A percentile compares a stretch with the other conserved stretches of the same genome.
Evolutionary conservation across 176 grass and related monocot species (phyloP).

Genomic region (Leersia perrieri): DNA sequence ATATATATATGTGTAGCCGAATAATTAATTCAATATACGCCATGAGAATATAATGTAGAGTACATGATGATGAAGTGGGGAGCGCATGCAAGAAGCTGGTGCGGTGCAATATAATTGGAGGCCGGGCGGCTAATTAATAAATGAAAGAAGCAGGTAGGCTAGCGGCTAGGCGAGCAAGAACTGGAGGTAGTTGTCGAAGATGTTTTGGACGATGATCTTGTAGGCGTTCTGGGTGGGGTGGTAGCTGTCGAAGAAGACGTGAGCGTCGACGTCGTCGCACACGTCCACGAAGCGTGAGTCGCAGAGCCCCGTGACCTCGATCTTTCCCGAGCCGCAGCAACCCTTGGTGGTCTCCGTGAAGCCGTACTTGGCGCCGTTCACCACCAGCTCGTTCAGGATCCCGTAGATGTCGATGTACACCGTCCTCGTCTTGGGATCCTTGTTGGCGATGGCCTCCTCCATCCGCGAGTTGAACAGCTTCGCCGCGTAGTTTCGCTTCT

Average conservation of each 20-base stretch:
- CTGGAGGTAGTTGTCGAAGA: constrained; percentile 46
- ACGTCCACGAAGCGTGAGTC: constrained; percentile 36
- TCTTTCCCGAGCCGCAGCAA: constrained; percentile 70
- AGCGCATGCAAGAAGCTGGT: too few relatives aligned
- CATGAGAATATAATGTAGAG: too few relatives aligned
- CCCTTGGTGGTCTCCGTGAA: constrained; percentile 59
- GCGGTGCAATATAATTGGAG: too few relatives aligned
- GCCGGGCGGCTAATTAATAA: neutral
- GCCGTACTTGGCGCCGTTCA: constrained; percentile 31
- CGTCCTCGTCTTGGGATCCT: neutral
- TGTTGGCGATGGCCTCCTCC: constrained; percentile 1
- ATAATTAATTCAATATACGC: too few relatives aligned
- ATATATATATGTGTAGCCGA: too few relatives aligned
- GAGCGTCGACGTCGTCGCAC: constrained; percentile 47
- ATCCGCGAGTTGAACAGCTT: constrained; percentile 58
- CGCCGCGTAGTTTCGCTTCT: constrained; percentile 53
- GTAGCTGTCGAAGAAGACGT: constrained; percentile 91
- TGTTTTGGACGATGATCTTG: constrained; percentile 59
- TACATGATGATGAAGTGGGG: too few relatives aligned
- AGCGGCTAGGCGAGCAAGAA: neutral
- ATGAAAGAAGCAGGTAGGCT: too few relatives aligned
- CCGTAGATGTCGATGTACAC: constrained; percentile 63
- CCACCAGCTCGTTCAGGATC: constrained; percentile 47
- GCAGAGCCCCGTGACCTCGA: constrained; percentile 69
- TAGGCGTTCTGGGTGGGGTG: constrained; percentile 70